phyloP scores from a whole-genome alignment of 495 filamentous ascomycete genomes.

The Staphylotrichum tortipilum region DNA sequence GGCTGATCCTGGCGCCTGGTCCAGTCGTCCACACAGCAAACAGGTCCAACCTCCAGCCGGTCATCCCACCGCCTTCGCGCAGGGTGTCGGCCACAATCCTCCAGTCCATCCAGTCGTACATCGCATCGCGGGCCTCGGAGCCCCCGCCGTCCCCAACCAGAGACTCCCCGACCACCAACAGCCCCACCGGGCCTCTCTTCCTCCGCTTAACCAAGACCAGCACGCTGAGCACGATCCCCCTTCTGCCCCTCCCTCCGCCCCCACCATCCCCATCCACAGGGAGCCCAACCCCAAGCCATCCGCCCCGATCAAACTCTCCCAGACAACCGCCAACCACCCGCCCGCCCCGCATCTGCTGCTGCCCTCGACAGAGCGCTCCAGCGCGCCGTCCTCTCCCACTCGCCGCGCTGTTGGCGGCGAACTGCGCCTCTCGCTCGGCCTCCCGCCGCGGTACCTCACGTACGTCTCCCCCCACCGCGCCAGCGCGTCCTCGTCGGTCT shows the following conservation, averaged over 20 bases:
- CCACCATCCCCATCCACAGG: not conserved
- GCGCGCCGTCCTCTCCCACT: not conserved
- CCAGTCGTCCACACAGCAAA: not conserved
- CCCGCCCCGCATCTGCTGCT: not conserved
- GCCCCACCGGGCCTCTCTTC: constrained; percentile 8
- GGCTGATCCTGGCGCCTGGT: not conserved
- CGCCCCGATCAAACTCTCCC: not conserved
- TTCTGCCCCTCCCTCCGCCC: constrained; percentile 7
- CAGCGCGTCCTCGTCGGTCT: constrained; percentile 21
- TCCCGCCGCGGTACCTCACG: not conserved
- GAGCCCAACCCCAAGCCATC: not conserved
- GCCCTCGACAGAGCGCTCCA: not conserved
- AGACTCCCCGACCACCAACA: not conserved
- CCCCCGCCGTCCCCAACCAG: constrained; percentile 5
- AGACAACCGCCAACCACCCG: not conserved
- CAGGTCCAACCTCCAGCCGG: not conserved
- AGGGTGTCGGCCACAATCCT: not conserved
- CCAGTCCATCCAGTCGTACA: not conserved
- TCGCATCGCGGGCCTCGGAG: not conserved
- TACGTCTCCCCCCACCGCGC: not conserved
- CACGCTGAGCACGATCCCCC: constrained; percentile 13
- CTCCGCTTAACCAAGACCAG: constrained; percentile 11
- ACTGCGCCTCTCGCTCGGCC: not conserved
- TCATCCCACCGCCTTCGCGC: not conserved
- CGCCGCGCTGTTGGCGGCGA: not conserved